A percentile compares a stretch with the other conserved stretches of the same genome.
These are phyloP conservation scores for Oryza meyeriana DNA, from an alignment of 176 grass and related monocot species.

Conservation along the genomic window DNA sequence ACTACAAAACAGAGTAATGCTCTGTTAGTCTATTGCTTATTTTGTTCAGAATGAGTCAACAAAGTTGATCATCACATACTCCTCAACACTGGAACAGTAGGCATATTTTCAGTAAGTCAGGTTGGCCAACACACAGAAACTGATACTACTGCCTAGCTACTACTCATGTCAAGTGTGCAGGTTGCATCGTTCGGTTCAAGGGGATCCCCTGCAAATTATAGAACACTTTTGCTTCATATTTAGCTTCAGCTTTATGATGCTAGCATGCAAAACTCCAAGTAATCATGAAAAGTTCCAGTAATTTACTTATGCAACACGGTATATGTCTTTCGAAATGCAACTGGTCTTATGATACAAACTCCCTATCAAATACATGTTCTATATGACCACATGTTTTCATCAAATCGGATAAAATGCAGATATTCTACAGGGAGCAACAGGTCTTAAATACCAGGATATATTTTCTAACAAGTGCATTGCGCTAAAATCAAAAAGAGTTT, in stretches of 20 bases:
- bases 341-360: neutral
- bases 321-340: neutral
- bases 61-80: neutral
- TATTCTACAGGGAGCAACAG: neutral
- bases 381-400: neutral
- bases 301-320: neutral
- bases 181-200: no score
- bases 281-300: neutral
- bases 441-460: neutral
- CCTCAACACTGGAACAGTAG: neutral
- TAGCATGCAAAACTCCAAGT: no score
- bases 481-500: neutral
- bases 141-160: no score
- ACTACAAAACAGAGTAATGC: neutral
- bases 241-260: neutral
- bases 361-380: neutral
- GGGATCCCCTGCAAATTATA: neutral
- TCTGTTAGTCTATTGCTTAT: neutral
- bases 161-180: no score
- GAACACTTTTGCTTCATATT: neutral
- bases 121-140: no score
- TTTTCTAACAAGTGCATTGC: neutral
- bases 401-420: neutral
- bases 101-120: neutral
- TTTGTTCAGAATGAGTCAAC: neutral